Percentiles rank a stretch among this genome's conserved stretches.
Conservation (phyloP, 495 filamentous ascomycete genomes). For the Alectoria sarmentosa region DNA sequence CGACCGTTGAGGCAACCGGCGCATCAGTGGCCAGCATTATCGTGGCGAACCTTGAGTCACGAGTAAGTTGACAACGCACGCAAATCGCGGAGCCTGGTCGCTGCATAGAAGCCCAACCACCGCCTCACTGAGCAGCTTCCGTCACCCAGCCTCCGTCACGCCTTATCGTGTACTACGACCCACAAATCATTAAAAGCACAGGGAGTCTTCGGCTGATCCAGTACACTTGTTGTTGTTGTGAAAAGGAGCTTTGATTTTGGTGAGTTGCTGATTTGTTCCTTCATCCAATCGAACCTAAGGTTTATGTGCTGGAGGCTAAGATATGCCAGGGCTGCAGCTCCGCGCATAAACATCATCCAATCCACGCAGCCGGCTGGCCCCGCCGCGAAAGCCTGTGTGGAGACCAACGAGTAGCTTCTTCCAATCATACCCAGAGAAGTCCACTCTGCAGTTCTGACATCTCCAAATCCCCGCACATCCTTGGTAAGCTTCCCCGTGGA, state of each 20-base stretch:
- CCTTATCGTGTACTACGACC: conserved; percentile 6
- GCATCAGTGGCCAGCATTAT: conserved; percentile 11
- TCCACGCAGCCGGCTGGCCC: conserved; percentile 24
- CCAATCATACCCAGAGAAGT: conserved; percentile 25
- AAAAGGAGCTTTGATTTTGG: conserved; percentile 12
- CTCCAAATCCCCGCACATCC: conserved; percentile 15
- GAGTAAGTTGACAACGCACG: conserved; percentile 27
- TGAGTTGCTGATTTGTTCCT: conserved; percentile 13
- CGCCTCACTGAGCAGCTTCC: conserved; percentile 17
- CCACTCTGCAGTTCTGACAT: conserved; percentile 11
- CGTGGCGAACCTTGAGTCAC: conserved; percentile 10
- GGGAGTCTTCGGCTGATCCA: conserved; percentile 8
- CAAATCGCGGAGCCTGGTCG: conserved; percentile 15
- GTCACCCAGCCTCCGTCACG: conserved; percentile 1
- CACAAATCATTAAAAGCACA: conserved; percentile 13
- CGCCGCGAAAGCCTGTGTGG: conserved; percentile 13
- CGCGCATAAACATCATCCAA: conserved; percentile 26
- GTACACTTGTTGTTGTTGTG: conserved; percentile 11
- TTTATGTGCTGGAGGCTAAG: conserved; percentile 24
- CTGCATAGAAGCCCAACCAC: conserved; percentile 29
- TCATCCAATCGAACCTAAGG: conserved; percentile 18
- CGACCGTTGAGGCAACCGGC: not conserved
- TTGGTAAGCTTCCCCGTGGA: conserved; percentile 20
- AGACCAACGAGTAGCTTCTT: conserved; percentile 19
- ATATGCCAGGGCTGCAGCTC: conserved; percentile 26